phyloP scores from a whole-genome alignment of 192 early-diverging fungal genomes.

The Jimgerdemannia flammicorona region DNA sequence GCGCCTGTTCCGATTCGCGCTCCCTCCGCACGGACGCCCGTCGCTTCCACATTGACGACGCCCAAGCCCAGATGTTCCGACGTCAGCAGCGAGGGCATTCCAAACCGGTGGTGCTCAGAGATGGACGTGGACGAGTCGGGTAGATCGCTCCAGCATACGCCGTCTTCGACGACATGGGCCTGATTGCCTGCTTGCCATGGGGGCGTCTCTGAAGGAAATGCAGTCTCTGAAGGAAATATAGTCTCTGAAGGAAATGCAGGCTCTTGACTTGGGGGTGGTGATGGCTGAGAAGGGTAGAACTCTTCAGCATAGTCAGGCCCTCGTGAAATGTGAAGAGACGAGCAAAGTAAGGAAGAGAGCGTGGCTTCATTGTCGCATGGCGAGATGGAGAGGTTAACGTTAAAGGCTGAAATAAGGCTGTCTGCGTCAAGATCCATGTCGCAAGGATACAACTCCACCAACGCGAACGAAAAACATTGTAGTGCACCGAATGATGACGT shows the following conservation, averaged over 20 bases:
- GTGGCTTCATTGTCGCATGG: neutral
- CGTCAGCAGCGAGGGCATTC: neutral
- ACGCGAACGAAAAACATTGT: no score
- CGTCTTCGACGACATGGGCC: neutral
- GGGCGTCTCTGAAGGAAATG: neutral
- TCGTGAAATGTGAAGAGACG: neutral
- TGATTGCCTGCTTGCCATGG: neutral
- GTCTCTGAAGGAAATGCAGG: neutral
- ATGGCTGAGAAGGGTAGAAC: neutral
- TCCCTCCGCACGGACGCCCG: no score
- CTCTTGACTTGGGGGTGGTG: neutral
- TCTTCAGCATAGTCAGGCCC: no score
- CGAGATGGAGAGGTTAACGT: neutral
- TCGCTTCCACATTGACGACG: neutral
- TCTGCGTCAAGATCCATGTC: neutral
- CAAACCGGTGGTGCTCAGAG: neutral
- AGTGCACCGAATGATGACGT: no score
- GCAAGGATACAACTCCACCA: no score
- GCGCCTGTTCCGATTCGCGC: no score
- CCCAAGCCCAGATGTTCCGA: neutral
- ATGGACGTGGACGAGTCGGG: neutral
- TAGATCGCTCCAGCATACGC: neutral
- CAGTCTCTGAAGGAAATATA: neutral
- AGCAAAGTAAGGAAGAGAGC: neutral
- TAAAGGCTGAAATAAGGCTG: neutral